Percentiles rank a stretch among this genome's conserved stretches.
These are phyloP conservation scores for Draba incana DNA, from an alignment of 345 rosid species.

Conservation along the genomic window DNA sequence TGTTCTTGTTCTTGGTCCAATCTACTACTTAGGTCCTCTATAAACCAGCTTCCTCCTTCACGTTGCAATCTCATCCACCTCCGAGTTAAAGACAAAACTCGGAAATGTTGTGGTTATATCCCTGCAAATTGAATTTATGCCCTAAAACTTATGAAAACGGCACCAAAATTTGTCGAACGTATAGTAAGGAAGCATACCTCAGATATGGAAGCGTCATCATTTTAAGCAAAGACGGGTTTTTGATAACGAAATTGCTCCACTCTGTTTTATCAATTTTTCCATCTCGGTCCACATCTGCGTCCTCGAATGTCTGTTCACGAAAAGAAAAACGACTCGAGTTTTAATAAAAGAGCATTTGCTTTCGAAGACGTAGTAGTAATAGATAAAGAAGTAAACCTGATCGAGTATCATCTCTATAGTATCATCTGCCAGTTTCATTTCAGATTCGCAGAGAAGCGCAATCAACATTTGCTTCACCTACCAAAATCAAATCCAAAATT, in stretches of 20 bases:
- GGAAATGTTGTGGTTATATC: constrained; percentile 96
- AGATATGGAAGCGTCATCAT: constrained; percentile 95
- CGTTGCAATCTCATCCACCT: constrained; percentile 90
- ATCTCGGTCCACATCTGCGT: constrained; percentile 79
- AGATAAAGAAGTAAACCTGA: constrained; percentile 51
- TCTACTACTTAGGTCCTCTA: constrained; percentile 15
- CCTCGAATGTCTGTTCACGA: constrained; percentile 71
- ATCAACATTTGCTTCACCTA: constrained; percentile 98
- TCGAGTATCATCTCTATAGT: constrained; percentile 88
- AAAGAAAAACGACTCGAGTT: constrained; percentile 1
- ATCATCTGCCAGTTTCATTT: constrained; percentile 95
- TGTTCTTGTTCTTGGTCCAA: constrained; percentile 26
- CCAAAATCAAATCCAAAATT: constrained; percentile 44
- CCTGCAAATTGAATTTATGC: constrained; percentile 48
- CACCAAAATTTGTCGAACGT: neutral
- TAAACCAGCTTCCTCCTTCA: constrained; percentile 40
- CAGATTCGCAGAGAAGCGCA: constrained; percentile 94
- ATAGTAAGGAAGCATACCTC: constrained; percentile 48
- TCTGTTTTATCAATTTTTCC: constrained; percentile 84
- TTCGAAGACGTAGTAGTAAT: neutral
- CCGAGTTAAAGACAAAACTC: constrained; percentile 92
- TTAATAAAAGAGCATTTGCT: neutral
- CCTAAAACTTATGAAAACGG: neutral
- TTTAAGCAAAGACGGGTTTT: constrained; percentile 82
- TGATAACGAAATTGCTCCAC: constrained; percentile 81